Conservation (phyloP, 192 early-diverging fungal genomes). For the Dimargaris xerosporica region DNA sequence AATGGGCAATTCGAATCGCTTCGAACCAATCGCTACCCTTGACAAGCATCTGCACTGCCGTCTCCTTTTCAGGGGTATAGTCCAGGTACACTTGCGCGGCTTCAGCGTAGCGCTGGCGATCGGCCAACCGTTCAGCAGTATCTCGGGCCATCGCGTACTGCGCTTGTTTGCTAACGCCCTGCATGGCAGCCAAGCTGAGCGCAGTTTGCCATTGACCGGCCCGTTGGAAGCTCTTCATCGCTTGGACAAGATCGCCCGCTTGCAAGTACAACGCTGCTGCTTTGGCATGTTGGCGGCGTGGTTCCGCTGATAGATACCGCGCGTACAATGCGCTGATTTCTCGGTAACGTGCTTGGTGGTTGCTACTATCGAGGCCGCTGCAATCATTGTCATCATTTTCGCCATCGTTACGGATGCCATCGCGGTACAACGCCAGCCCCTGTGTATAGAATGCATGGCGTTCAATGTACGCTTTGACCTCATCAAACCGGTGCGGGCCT, state of each 20-base stretch:
- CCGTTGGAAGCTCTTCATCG: constrained; percentile 20
- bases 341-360: constrained; percentile 26
- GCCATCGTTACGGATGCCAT: too few species aligned
- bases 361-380: too few species aligned
- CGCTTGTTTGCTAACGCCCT: constrained; percentile 6
- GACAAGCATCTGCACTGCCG: constrained; percentile 48
- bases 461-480: constrained; percentile 43
- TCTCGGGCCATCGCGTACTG: constrained; percentile 19
- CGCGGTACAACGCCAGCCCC: too few species aligned
- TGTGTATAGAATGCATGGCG: constrained; percentile 37
- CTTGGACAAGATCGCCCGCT: constrained; percentile 14
- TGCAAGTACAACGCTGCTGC: constrained; percentile 21
- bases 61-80: constrained; percentile 51
- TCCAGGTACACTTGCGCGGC: constrained; percentile 59
- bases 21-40: constrained; percentile 65
- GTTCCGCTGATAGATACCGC: constrained; percentile 37
- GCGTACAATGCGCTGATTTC: constrained; percentile 37
- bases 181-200: constrained; percentile 16
- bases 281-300: constrained; percentile 33
- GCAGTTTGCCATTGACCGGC: constrained; percentile 23
- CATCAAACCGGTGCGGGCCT: constrained; percentile 27
- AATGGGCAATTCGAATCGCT: constrained; percentile 46
- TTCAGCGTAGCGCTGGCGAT: constrained; percentile 41
- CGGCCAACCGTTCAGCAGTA: constrained; percentile 27
- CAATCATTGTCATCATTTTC: too few species aligned